Conservation (phyloP, 192 early-diverging fungal species). For the Glomus cerebriforme region DNA sequence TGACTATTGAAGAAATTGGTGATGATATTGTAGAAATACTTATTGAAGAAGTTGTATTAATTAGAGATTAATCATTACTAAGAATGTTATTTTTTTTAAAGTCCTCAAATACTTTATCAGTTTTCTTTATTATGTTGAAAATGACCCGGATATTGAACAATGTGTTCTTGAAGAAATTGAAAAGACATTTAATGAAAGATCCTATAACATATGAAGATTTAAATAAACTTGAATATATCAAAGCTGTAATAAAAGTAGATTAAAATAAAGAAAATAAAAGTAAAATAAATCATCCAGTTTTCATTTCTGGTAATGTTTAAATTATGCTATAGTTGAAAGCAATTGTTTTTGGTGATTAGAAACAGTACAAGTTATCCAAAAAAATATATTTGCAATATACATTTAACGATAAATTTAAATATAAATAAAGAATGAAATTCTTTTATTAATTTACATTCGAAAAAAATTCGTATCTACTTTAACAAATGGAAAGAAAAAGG, state of each 20-base stretch:
- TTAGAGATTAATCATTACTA: background rate
- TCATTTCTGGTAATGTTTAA: too few relatives aligned
- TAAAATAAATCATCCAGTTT: too few relatives aligned
- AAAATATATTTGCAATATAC: too few relatives aligned
- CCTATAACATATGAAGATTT: constrained; percentile 18
- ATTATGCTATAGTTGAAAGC: too few relatives aligned
- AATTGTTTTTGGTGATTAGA: too few relatives aligned
- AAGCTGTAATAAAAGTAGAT: constrained; percentile 23
- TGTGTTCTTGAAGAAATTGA: constrained; percentile 12
- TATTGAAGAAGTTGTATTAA: constrained; percentile 16
- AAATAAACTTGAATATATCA: constrained; percentile 21
- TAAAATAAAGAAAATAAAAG: too few relatives aligned
- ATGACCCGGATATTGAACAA: background rate
- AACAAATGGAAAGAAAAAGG: too few relatives aligned
- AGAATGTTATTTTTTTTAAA: background rate
- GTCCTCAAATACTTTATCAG: constrained; percentile 16
- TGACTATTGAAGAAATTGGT: constrained; percentile 15
- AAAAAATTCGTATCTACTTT: too few relatives aligned
- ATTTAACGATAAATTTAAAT: too few relatives aligned
- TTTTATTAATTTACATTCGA: too few relatives aligned
- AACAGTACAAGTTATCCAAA: too few relatives aligned
- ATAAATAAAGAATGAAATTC: too few relatives aligned
- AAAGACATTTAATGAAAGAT: background rate
- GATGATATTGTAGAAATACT: constrained; percentile 12
- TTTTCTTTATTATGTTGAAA: constrained; percentile 20